phyloP scores from a whole-genome alignment of 2,329 filamentous ascomycete genomes.

The Ophiostoma pallidulum region DNA sequence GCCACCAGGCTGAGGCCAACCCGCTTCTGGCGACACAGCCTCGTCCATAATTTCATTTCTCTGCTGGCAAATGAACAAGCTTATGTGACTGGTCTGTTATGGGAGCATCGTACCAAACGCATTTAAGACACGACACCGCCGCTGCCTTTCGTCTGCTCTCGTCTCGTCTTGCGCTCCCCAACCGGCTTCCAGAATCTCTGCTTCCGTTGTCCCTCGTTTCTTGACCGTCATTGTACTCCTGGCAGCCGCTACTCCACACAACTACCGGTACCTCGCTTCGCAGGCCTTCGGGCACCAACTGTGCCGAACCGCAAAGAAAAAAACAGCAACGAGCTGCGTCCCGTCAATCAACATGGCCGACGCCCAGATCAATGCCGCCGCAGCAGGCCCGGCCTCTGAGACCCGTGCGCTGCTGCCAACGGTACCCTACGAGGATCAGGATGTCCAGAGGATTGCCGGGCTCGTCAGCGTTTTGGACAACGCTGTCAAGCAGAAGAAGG shows the following conservation, averaged over 20 bases:
- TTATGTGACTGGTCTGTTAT: background rate
- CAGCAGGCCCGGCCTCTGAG: background rate
- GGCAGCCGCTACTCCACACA: no score
- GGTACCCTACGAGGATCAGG: conserved; percentile 58
- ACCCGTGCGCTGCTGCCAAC: conserved; percentile 18
- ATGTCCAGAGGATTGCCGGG: conserved; percentile 54
- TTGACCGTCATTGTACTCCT: no score
- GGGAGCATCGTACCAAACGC: background rate
- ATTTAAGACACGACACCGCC: background rate
- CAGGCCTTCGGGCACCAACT: no score
- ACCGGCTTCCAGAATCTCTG: no score
- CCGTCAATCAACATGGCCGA: conserved; percentile 1
- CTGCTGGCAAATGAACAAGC: no score
- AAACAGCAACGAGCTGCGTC: no score
- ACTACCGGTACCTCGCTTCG: no score
- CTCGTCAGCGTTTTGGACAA: conserved; percentile 57
- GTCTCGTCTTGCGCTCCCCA: no score
- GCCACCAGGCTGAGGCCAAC: conserved; percentile 2
- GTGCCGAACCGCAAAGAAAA: no score
- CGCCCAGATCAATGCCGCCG: background rate
- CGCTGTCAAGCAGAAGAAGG: conserved; percentile 44
- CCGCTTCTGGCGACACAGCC: background rate
- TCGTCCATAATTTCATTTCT: background rate
- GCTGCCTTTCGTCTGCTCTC: background rate
- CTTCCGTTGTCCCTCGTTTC: no score